Evolutionary conservation across 768 basidiomycete species (phyloP), one percentile per base, ranked within the genome.

Genomic region (Lepiota subincarnata): DNA sequence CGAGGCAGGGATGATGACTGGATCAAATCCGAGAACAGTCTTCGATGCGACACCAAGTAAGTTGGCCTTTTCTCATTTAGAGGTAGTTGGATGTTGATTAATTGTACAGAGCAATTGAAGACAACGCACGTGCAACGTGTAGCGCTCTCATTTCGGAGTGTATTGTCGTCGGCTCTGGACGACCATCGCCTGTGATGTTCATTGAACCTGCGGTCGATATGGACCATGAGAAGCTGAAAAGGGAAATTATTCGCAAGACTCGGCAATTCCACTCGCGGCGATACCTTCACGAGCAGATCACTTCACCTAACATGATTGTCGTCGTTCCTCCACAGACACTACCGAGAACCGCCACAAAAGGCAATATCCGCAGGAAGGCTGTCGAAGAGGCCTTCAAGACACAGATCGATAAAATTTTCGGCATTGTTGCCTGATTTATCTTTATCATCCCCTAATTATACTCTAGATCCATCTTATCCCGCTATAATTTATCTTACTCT

Each of bases 1-100:
- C 79, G 84, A 34, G 89, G 89, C 18, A 79, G 88, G 36, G 81
- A 87, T 56, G 88, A 91, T 59, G 88, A 91, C 67, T 89, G 88
- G 88, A 90, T 90, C 66, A 90, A 89, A 70, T 84, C 82, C 36
- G 84, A 87, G 63, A 87, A 81, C 63, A 83, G 87, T 62, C 70
- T 89, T 55, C 79, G 87, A 51, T 89, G 88, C 61, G 87, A 91
- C 62, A 89, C 89, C 45, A 83, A 80, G 42, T 53, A 44, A 38
- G 44, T 16, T 31, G 31, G 7, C 5, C 16, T 28, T 18, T 13
- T 26, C 11, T n/a, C 22, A 22, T 28, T 3, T 13, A 19, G 24
- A 11, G 16, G 46, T 38, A 36, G 6, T 18, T 6, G 6, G 14
- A 20, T 51, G 19, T 38, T 53, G 22, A 53, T 37, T 3, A 12